phyloP scores from a whole-genome alignment of 352 stramenopile species.

The Globisporangium orthogonon region DNA sequence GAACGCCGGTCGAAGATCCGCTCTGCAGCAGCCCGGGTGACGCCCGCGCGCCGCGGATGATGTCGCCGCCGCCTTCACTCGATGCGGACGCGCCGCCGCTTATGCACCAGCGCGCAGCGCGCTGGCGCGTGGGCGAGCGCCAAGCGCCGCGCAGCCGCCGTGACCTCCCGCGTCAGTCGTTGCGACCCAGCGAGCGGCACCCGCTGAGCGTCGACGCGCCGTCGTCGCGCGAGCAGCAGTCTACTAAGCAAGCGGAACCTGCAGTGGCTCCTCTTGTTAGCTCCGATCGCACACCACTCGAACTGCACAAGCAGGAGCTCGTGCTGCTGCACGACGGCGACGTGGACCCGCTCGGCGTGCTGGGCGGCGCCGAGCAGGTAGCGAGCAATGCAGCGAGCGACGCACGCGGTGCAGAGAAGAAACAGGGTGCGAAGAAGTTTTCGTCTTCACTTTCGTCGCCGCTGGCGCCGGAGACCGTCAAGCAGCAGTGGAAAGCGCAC shows the following conservation, averaged over 20 bases:
- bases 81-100: too few relatives aligned
- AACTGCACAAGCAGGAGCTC: slow-evolving; percentile 25
- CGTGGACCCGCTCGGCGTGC: slow-evolving; percentile 53
- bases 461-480: slow-evolving; percentile 26
- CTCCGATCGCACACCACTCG: not conserved
- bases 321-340: slow-evolving; percentile 63
- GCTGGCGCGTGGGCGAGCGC: slow-evolving; percentile 43
- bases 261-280: not conserved
- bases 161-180: slow-evolving; percentile 12
- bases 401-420: not conserved
- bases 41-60: too few relatives aligned
- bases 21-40: too few relatives aligned
- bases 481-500: slow-evolving; percentile 56
- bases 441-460: too few relatives aligned
- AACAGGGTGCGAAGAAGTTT: not conserved
- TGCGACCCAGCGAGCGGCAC: slow-evolving; percentile 35
- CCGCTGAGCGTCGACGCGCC: slow-evolving; percentile 18
- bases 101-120: not conserved
- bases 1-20: too few relatives aligned
- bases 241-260: too few relatives aligned
- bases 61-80: too few relatives aligned
- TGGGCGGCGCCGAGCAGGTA: slow-evolving; percentile 15
- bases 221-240: not conserved
- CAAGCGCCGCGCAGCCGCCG: slow-evolving; percentile 18
- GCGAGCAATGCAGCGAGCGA: not conserved